Evolutionary conservation across 345 rosid genomes (phyloP), one percentile per base, ranked within the genome.

Genomic region (Hibiscus syriacus): DNA sequence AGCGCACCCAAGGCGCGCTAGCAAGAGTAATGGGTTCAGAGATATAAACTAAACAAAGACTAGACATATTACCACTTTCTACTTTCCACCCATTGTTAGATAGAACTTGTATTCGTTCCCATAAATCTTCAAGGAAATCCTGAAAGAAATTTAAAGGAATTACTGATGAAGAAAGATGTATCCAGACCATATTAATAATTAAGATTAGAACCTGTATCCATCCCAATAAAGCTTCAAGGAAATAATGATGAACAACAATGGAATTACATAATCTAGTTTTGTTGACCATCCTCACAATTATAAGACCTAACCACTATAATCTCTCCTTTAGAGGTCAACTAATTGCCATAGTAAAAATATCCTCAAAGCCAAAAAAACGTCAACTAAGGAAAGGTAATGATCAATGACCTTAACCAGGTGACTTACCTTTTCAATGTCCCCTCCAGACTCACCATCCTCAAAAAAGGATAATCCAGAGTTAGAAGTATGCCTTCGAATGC

Each of bases 71-170:
- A 88, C 99, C 98, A 77, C 99, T 95, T 50, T 92, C 92, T 64
- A 90, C 75, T 78, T 88, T 95, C 99, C 99, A 95, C 74, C 96
- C 98, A 77, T 76, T 86, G 74, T 76, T 80, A 70, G 87, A 91
- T 50, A 87, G 80, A 58, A 69, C 77, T 74, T 92, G 96, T 79
- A 86, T 81, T 65, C 94, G 83, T 71, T 58, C 85, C 92, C 88
- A 92, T 43, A 92, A 73, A 80, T 90, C 99, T 84, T 95, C 99
- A 89, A 95, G 79, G 70, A 92, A 89, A 79, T 92, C 98, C 99
- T 95, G 82, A 71, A 71, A 61, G 65, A 66, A 74, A 27, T 45
- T 67, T 52, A 70, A 76, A 38, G n/a, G 34, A 55, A 46, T n/a
- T 38, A 54, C 23, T 16, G 14, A 68, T 34, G 8, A 43, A 55